These are phyloP conservation scores for Podaxis sp. DNA, from an alignment of 768 basidiomycete species.

Conservation along the genomic window DNA sequence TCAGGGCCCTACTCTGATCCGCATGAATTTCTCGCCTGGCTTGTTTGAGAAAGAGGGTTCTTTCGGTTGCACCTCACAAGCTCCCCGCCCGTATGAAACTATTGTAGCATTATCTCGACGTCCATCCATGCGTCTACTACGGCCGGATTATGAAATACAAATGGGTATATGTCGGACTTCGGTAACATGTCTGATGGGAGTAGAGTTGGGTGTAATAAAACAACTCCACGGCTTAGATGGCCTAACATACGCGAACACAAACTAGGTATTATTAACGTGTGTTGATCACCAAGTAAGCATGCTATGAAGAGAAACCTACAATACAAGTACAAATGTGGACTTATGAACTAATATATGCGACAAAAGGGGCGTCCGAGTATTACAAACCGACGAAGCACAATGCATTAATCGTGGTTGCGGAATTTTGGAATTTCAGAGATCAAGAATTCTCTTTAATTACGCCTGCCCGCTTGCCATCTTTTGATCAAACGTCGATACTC, in stretches of 20 bases:
- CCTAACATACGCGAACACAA: neutral
- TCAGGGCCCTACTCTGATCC: neutral
- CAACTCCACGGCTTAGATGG: neutral
- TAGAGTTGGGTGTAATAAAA: neutral
- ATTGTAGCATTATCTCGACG: constrained; percentile 23
- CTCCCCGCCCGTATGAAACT: neutral
- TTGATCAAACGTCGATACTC: constrained; percentile 7
- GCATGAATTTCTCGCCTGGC: neutral
- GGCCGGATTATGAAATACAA: neutral
- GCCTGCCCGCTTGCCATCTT: neutral
- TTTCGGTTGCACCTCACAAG: neutral
- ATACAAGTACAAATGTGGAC: neutral
- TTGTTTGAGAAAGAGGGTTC: neutral
- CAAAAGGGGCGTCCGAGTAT: neutral
- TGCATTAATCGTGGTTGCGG: neutral
- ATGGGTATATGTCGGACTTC: constrained; percentile 6
- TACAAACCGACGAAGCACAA: neutral
- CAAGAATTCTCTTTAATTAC: neutral
- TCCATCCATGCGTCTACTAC: neutral
- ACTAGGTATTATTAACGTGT: neutral
- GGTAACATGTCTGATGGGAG: constrained; percentile 3
- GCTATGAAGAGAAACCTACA: neutral
- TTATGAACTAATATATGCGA: neutral
- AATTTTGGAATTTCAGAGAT: neutral
- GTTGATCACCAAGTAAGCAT: neutral